Base-by-base conservation (phyloP, 1,284 basidiomycete genomes). In the Neonothopanus nambi region DNA sequence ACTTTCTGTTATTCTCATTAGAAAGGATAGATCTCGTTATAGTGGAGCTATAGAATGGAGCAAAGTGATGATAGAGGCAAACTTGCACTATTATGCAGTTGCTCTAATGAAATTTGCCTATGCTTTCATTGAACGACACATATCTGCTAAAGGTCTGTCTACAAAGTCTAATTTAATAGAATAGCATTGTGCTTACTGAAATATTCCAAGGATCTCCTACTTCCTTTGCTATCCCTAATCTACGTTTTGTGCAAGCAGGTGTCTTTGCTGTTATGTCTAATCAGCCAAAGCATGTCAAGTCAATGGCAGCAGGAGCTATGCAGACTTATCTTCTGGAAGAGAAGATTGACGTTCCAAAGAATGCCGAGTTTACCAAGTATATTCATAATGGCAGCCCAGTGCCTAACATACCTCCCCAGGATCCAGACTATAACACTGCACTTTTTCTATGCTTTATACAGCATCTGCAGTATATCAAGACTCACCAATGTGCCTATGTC, bases 401-500 rank as follows among this genome's bases (percentile, higher is more conserved):
- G 1, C 50, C 45, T 0, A 26, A 20, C n/a, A 35, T 52, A 13
- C 13, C 17, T 2, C 6, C 7, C 2, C 26, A 38, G 1, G 50
- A 56, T 24, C 30, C 38, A 1, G 50, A 56, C 7, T 52, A 48
- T 33, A 9, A 35, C 13, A 56, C 37, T 3, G 50, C 50, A 5
- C 21, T 47, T 2, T 56, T 56, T 35, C 50, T 56, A 5, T 42
- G 21, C 21, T 48, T 43, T 4, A 17, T 51, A 4, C 54, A 56
- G 24, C 49, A 56, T 24, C 17, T 56, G 1, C 50, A 52, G 26
- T 56, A 52, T 38, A 39, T 39, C n/a, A 56, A 56, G 33, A 48
- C 43, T 8, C 44, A 52, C 9, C 24, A 38, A 15, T 2, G 23
- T 20, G 50, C 38, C 3, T 52, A 41, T 44, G 33, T 56, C 4